These are phyloP conservation scores for Arthromyces matolae DNA, from an alignment of 768 basidiomycete genomes.

Conservation along the genomic window DNA sequence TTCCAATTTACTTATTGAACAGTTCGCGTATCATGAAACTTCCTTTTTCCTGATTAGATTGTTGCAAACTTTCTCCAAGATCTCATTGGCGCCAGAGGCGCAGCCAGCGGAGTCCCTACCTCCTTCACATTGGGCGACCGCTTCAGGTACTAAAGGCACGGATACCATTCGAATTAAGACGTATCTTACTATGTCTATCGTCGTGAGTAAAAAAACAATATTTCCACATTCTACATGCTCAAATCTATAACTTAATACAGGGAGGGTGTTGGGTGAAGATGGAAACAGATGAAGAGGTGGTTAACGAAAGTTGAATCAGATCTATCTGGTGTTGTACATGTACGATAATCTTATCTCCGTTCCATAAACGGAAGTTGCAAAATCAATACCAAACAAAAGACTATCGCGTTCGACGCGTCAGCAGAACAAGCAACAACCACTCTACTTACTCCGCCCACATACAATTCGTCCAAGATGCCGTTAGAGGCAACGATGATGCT, in stretches of 20 bases:
- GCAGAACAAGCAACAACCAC: conserved; percentile 11
- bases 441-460: conserved; percentile 6
- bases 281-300: conserved; percentile 16
- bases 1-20: too few relatives aligned
- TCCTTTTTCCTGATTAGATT: conserved; percentile 49
- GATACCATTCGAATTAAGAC: conserved; percentile 11
- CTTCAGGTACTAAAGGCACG: conserved; percentile 31
- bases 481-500: conserved; percentile 98
- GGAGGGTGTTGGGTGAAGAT: conserved; percentile 31
- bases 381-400: conserved; percentile 14
- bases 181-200: conserved; percentile 14
- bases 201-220: conserved; percentile 1
- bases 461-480: conserved; percentile 59
- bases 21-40: conserved; percentile 54
- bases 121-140: conserved; percentile 39
- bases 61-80: conserved; percentile 38
- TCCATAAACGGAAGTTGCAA: neutral
- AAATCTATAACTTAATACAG: conserved; percentile 14
- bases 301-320: neutral
- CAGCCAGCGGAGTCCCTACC: conserved; percentile 37
- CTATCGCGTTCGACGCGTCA: conserved; percentile 32
- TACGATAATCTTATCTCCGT: conserved; percentile 13
- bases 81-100: conserved; percentile 38
- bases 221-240: neutral
- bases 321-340: neutral